Percentiles rank a stretch among this genome's conserved stretches.
These are phyloP conservation scores for Naganishia kalamii DNA, from an alignment of 768 basidiomycete species.

Conservation along the genomic window DNA sequence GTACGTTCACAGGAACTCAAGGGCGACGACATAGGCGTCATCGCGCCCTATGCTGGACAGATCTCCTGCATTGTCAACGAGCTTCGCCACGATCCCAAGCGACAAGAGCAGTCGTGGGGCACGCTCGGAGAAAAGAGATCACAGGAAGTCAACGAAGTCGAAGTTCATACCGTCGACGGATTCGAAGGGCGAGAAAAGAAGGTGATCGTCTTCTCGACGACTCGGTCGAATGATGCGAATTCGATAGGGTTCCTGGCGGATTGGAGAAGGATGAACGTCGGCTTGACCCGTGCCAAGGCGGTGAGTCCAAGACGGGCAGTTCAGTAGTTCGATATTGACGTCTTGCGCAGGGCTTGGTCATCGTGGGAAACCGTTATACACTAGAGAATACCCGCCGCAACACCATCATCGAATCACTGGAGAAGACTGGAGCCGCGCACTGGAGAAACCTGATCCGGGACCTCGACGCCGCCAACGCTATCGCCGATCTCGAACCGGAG, in stretches of 20 bases:
- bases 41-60: constrained; percentile 86
- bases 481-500: neutral
- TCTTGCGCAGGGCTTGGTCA: constrained; percentile 31
- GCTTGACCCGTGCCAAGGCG: constrained; percentile 77
- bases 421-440: constrained; percentile 25
- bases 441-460: constrained; percentile 30
- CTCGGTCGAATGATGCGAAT: constrained; percentile 69
- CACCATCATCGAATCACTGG: constrained; percentile 14
- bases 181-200: constrained; percentile 93
- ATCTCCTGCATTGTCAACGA: constrained; percentile 66
- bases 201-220: constrained; percentile 84
- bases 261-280: constrained; percentile 77
- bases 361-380: constrained; percentile 36
- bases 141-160: constrained; percentile 61
- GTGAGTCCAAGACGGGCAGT: constrained; percentile 27
- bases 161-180: constrained; percentile 88
- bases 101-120: constrained; percentile 54
- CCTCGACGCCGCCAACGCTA: constrained; percentile 22
- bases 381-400: constrained; percentile 25
- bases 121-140: constrained; percentile 63
- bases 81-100: constrained; percentile 56
- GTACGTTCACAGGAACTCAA: constrained; percentile 51
- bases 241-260: constrained; percentile 86
- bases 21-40: constrained; percentile 79
- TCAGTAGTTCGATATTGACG: neutral